phyloP scores from a whole-genome alignment of 306 rosid species.

The Rubus idaeus region DNA sequence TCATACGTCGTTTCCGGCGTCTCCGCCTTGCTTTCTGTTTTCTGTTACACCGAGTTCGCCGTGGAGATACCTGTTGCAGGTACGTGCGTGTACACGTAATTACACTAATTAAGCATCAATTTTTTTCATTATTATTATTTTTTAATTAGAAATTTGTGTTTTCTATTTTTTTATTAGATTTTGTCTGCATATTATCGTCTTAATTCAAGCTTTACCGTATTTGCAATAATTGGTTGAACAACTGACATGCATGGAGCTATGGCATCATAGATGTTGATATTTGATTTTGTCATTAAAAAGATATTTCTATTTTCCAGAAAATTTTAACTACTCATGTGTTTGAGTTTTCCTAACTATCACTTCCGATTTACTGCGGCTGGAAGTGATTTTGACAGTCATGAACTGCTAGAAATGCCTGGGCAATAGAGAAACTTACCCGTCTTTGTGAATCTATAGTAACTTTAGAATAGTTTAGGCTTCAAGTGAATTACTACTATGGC shows the following conservation, averaged over 20 bases:
- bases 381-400: no score
- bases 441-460: no score
- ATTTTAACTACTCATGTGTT: no score
- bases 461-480: no score
- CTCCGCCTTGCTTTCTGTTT: slow-evolving; percentile 89
- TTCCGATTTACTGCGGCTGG: no score
- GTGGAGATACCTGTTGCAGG: slow-evolving; percentile 92
- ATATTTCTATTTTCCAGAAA: no score
- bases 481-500: no score
- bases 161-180: not conserved
- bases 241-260: not conserved
- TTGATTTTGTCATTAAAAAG: not conserved
- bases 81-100: not conserved
- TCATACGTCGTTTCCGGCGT: slow-evolving; percentile 73
- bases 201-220: not conserved
- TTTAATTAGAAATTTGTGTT: not conserved
- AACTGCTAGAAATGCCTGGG: no score
- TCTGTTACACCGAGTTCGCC: slow-evolving; percentile 93
- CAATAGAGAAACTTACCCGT: no score
- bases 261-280: not conserved
- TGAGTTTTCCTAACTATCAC: no score
- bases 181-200: not conserved
- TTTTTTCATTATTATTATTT: not conserved
- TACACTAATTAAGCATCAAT: not conserved
- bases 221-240: not conserved